Conservation (phyloP, 2,329 filamentous ascomycete species). For the Pochonia chlamydosporia region DNA sequence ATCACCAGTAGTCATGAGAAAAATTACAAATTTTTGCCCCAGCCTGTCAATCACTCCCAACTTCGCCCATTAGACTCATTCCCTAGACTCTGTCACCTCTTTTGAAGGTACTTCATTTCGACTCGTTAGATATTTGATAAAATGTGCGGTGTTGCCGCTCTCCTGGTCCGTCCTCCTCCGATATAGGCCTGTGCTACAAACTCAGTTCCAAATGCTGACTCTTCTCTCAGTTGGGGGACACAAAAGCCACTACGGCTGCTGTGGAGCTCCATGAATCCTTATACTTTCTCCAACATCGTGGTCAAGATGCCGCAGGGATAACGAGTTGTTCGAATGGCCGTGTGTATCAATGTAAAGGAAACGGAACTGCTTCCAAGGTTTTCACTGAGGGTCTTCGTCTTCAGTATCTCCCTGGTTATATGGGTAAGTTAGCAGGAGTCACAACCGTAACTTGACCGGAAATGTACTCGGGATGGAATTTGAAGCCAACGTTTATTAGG, state of each 20-base stretch:
- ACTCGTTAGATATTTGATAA: too few relatives aligned
- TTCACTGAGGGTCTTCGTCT: constrained; percentile 75
- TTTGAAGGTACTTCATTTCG: too few relatives aligned
- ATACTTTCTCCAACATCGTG: constrained; percentile 60
- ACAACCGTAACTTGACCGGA: too few relatives aligned
- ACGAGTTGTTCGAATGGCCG: constrained; percentile 71
- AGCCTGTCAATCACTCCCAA: too few relatives aligned
- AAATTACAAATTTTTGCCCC: too few relatives aligned
- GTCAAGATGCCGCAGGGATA: constrained; percentile 86
- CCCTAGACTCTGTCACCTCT: too few relatives aligned
- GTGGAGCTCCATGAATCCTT: constrained; percentile 65
- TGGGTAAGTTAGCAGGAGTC: constrained; percentile 43
- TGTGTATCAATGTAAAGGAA: constrained; percentile 81
- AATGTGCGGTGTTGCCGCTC: constrained; percentile 6
- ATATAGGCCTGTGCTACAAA: background rate
- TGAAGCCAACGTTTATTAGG: background rate
- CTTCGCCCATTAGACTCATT: too few relatives aligned
- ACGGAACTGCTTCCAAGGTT: constrained; percentile 37
- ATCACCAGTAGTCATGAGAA: too few relatives aligned
- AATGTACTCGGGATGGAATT: too few relatives aligned
- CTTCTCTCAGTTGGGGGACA: constrained; percentile 23
- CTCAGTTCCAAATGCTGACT: background rate
- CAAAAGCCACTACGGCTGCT: constrained; percentile 39
- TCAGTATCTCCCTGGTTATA: constrained; percentile 58
- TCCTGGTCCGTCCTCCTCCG: constrained; percentile 1